These are phyloP conservation scores for Citropsis articulata DNA, from an alignment of 345 rosid genomes.

Conservation along the genomic window DNA sequence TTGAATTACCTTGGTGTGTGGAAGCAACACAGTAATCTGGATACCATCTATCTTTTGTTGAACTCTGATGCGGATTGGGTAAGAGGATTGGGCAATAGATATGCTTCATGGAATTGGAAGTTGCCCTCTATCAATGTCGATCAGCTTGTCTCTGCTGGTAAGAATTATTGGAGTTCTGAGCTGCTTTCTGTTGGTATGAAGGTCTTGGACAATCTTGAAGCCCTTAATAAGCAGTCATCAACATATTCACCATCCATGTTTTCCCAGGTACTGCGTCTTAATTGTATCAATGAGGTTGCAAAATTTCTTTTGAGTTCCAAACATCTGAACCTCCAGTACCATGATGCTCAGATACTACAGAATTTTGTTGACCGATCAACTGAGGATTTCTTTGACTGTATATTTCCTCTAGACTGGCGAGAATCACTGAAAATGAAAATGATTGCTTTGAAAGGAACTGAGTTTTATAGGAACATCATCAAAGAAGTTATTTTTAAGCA, in stretches of 20 bases:
- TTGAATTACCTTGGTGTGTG: conserved; percentile 45
- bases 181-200: conserved; percentile 37
- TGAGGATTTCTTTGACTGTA: conserved; percentile 9
- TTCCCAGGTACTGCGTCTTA: conserved; percentile 20
- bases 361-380: conserved; percentile 17
- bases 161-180: conserved; percentile 34
- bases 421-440: conserved; percentile 24
- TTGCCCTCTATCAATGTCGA: conserved; percentile 15
- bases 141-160: conserved; percentile 33
- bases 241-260: conserved; percentile 26
- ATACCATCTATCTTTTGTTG: conserved; percentile 25
- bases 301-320: conserved; percentile 27
- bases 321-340: neutral
- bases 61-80: conserved; percentile 37
- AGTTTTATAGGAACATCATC: conserved; percentile 17
- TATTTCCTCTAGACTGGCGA: conserved; percentile 40
- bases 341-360: conserved; percentile 1
- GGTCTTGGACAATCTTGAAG: conserved; percentile 32
- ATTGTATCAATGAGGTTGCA: conserved; percentile 28
- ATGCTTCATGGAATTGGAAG: conserved; percentile 18
- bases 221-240: neutral
- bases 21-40: conserved; percentile 15
- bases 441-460: conserved; percentile 32
- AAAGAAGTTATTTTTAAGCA: conserved; percentile 17
- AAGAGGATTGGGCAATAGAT: conserved; percentile 15